Base-by-base conservation (phyloP, 2,329 filamentous ascomycete species). In the Calonectria naviculata region DNA sequence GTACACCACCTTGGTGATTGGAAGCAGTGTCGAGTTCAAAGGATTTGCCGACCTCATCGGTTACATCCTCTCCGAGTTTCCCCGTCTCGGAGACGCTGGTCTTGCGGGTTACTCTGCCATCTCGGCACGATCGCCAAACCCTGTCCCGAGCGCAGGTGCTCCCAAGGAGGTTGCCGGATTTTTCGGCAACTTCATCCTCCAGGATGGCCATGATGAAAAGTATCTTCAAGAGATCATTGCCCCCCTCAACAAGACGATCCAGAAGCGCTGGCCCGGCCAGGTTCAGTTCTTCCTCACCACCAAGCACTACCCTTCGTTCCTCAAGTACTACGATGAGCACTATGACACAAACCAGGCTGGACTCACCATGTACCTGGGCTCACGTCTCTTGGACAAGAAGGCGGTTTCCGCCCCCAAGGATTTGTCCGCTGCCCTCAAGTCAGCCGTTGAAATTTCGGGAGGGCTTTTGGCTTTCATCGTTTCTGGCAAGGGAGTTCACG, bases 101-200 rank as follows among this genome's bases (percentile, higher is more conserved):
- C 82, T 90, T 8, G 87, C 87, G 15, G 86, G 86, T 2, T 89
- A 88, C 74, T 84, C 85, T 34, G 77, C 78, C 28, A 79, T 90
- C 29, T 80, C 81, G 0, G 67, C 65, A 1, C 65, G 72, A 19
- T 80, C 82, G 0, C 80, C 81, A 0, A 86, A 85, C 36, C 78
- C 61, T 66, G 75, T 72, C 2, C 85, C 85, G 0, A 79, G 85
- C 9, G 81, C 80, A 0, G 80, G 79, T 3, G 62, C 75, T 0
- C 80, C 80, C 0, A 73, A 80, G 24, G 79, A 81, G 15, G 67
- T 84, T 4, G 80, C 82, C 1, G 83, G 86, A 0, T 76, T 86
- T 24, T 62, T 78, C 0, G 83, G 83, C 4, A 56, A 63, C 0
- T 80, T 83, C 34, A 71, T 83, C 2, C 75, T 87, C 0, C 80